Percentiles rank a stretch among this genome's conserved stretches.
Conservation (phyloP, 2,329 filamentous ascomycete species). For the Colletotrichum salicis region DNA sequence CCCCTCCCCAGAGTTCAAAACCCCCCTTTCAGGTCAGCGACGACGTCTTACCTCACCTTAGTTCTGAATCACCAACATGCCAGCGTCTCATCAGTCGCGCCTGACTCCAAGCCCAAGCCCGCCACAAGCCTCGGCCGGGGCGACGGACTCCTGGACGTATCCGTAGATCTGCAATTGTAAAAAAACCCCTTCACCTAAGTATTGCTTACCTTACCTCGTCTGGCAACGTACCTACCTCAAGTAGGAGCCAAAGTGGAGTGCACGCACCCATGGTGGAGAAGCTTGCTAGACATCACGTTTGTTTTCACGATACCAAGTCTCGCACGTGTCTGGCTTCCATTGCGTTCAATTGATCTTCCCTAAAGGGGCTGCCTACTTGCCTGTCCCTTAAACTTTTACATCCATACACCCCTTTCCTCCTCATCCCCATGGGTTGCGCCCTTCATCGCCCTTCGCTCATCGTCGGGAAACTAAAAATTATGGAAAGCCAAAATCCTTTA, state of each 20-base stretch:
- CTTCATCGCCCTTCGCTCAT: constrained; percentile 13
- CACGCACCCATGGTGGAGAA: background rate
- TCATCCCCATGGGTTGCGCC: background rate
- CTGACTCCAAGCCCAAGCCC: background rate
- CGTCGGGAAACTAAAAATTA: constrained; percentile 35
- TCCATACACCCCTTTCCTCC: background rate
- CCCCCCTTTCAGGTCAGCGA: background rate
- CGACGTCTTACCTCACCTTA: background rate
- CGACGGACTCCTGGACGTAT: background rate
- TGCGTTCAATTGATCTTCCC: constrained; percentile 29
- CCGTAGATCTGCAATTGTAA: constrained; percentile 2
- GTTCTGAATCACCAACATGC: background rate
- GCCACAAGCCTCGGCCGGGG: background rate
- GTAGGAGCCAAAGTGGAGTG: background rate
- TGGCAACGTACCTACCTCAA: background rate
- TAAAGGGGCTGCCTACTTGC: constrained; percentile 28
- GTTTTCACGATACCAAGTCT: background rate
- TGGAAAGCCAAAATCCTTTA: constrained; percentile 28
- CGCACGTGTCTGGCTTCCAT: constrained; percentile 18
- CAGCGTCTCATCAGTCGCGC: constrained; percentile 16
- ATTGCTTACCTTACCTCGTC: background rate
- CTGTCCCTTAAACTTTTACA: constrained; percentile 24
- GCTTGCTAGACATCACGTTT: background rate
- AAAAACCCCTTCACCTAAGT: background rate
- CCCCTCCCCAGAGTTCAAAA: no score